Percentiles rank a stretch among this genome's conserved stretches.
phyloP scores from a whole-genome alignment of 139 green algal genomes.

The Desmodesmus armatus region DNA sequence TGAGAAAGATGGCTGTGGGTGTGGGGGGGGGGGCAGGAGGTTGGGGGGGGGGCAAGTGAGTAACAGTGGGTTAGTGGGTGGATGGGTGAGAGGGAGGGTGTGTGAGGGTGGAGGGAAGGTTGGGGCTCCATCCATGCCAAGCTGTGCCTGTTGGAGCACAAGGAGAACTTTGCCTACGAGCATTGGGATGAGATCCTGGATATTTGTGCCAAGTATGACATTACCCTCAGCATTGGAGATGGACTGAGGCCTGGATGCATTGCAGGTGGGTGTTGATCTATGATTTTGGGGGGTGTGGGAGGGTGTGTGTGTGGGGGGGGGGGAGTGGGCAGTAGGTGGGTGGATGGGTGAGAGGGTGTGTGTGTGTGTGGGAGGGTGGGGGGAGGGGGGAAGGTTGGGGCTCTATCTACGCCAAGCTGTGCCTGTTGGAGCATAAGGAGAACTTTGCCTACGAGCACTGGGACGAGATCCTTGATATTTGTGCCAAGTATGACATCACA shows the following conservation, averaged over 20 bases:
- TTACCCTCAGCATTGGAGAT: slow-evolving; percentile 93
- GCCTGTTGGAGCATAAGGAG: no score
- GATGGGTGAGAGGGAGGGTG: no score
- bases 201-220: slow-evolving; percentile 94
- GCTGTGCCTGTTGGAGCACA: slow-evolving; percentile 91
- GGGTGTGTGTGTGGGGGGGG: no score
- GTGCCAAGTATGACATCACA: slow-evolving; percentile 84
- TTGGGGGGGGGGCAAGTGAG: no score
- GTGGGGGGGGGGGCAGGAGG: no score
- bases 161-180: slow-evolving; percentile 98
- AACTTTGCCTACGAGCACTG: slow-evolving; percentile 36
- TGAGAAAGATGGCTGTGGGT: no score
- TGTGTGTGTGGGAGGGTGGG: no score
- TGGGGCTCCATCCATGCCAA: slow-evolving; percentile 98
- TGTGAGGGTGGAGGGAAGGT: no score
- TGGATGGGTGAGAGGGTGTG: no score
- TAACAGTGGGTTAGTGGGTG: no score
- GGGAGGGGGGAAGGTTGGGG: slow-evolving; percentile 86
- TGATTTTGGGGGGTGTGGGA: no score
- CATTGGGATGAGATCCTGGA: slow-evolving; percentile 99
- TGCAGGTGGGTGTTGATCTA: slow-evolving; percentile 57
- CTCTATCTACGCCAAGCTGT: slow-evolving; percentile 95
- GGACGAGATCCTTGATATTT: slow-evolving; percentile 68
- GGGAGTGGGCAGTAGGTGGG: no score
- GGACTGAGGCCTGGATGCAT: slow-evolving; percentile 94